Evolutionary conservation across 768 basidiomycete species (phyloP).

Genomic region (Podaxis mareebaensis): DNA sequence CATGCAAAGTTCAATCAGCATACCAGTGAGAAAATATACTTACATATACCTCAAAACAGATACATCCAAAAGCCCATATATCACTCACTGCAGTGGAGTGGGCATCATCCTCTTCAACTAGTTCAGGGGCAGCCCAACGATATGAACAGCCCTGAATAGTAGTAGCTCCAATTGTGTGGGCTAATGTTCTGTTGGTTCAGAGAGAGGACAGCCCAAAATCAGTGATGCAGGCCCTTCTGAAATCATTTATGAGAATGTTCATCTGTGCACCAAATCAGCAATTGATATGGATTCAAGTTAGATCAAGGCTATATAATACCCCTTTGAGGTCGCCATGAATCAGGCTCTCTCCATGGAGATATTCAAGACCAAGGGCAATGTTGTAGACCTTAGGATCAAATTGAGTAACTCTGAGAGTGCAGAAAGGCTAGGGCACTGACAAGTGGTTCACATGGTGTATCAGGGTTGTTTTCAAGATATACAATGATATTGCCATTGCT

Average conservation of each 20-base stretch:
- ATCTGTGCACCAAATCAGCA: background rate
- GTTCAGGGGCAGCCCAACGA: too few relatives aligned
- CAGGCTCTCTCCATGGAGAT: constrained; percentile 16
- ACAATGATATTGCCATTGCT: constrained; percentile 7
- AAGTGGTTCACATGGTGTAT: background rate
- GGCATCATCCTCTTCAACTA: too few relatives aligned
- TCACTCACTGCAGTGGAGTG: too few relatives aligned
- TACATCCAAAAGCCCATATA: too few relatives aligned
- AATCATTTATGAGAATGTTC: constrained; percentile 17
- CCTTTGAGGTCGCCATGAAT: constrained; percentile 21
- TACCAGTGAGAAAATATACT: too few relatives aligned
- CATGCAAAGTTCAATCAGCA: too few relatives aligned
- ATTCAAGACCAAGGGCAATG: constrained; percentile 13
- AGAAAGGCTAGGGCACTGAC: background rate
- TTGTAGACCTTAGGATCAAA: constrained; percentile 11
- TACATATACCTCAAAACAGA: too few relatives aligned
- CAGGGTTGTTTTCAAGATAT: constrained; percentile 1
- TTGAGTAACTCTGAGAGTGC: background rate
- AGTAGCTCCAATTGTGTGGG: too few relatives aligned
- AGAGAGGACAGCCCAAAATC: too few relatives aligned
- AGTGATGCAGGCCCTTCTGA: background rate
- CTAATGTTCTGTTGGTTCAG: too few relatives aligned
- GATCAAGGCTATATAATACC: constrained; percentile 2
- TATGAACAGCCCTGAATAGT: too few relatives aligned
- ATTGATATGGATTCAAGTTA: background rate